These are phyloP conservation scores for Lactarius hengduanensis DNA, from an alignment of 768 basidiomycete species.

Conservation along the genomic window DNA sequence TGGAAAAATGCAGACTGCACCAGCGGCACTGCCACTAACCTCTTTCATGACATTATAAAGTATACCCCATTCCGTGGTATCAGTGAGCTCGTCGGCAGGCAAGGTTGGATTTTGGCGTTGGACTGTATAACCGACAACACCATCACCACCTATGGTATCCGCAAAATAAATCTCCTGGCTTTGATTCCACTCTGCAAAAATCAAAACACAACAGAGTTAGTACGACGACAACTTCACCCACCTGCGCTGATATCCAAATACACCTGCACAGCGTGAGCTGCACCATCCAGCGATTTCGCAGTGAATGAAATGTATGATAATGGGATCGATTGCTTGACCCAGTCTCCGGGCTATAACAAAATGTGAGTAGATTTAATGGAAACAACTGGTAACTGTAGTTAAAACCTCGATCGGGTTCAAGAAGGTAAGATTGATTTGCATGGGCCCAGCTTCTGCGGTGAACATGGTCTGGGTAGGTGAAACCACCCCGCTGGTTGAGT, in stretches of 20 bases:
- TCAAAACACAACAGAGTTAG: background rate
- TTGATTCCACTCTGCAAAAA: too few relatives aligned
- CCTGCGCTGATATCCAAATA: conserved; percentile 43
- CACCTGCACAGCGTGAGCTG: conserved; percentile 38
- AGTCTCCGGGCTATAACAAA: conserved; percentile 36
- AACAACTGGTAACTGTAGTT: background rate
- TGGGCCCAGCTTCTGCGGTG: conserved; percentile 36
- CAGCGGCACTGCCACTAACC: conserved; percentile 15
- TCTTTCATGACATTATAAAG: conserved; percentile 23
- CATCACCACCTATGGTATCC: too few relatives aligned
- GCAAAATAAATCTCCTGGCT: conserved; percentile 9
- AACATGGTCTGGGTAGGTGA: conserved; percentile 40
- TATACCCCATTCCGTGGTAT: conserved; percentile 26
- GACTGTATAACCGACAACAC: conserved; percentile 22
- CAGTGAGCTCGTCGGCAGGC: conserved; percentile 8
- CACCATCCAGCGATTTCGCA: conserved; percentile 35
- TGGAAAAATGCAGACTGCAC: background rate
- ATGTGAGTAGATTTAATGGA: background rate
- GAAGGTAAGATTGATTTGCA: conserved; percentile 40
- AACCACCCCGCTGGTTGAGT: conserved; percentile 31
- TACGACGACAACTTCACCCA: conserved; percentile 19
- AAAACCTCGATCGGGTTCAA: conserved; percentile 41
- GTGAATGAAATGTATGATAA: conserved; percentile 40
- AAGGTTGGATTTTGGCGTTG: conserved; percentile 5
- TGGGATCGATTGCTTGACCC: conserved; percentile 40